Conservation (phyloP, 345 rosid genomes). For the Tarenaya hassleriana region DNA sequence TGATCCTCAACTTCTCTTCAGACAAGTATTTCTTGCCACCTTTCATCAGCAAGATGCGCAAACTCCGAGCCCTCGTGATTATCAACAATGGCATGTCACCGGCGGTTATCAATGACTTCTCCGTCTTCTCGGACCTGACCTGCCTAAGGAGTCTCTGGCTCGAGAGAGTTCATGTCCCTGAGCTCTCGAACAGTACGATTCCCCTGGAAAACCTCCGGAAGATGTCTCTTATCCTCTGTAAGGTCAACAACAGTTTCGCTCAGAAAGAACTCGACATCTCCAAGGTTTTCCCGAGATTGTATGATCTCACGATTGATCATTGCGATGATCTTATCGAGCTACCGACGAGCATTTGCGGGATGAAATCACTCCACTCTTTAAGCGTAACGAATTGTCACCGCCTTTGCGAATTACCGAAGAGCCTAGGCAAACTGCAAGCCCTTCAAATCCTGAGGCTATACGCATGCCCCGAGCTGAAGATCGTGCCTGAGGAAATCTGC, state of each 20-base stretch:
- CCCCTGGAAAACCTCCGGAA: slow-evolving; percentile 48
- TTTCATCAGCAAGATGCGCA: slow-evolving; percentile 59
- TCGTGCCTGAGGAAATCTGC: slow-evolving; percentile 50
- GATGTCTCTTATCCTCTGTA: slow-evolving; percentile 70
- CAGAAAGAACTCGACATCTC: slow-evolving; percentile 41
- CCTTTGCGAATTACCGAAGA: slow-evolving; percentile 42
- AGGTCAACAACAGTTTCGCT: slow-evolving; percentile 51
- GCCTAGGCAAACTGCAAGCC: slow-evolving; percentile 43
- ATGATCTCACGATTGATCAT: slow-evolving; percentile 68
- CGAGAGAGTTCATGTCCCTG: slow-evolving; percentile 57
- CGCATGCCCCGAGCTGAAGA: slow-evolving; percentile 63
- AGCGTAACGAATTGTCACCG: slow-evolving; percentile 89
- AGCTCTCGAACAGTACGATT: slow-evolving; percentile 35
- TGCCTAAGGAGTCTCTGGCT: slow-evolving; percentile 81
- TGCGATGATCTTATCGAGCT: slow-evolving; percentile 61
- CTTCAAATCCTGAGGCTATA: slow-evolving; percentile 56
- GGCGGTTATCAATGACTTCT: slow-evolving; percentile 49
- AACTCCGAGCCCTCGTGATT: slow-evolving; percentile 67
- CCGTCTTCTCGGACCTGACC: slow-evolving; percentile 40
- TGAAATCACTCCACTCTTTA: slow-evolving; percentile 45
- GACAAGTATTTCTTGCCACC: slow-evolving; percentile 68
- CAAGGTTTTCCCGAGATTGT: slow-evolving; percentile 51
- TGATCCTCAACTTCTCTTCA: slow-evolving; percentile 60
- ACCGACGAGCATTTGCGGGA: slow-evolving; percentile 49
- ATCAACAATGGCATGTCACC: slow-evolving; percentile 53